phyloP scores from a whole-genome alignment of 2,329 filamentous ascomycete species.

The Pseudogymnoascus sp. region DNA sequence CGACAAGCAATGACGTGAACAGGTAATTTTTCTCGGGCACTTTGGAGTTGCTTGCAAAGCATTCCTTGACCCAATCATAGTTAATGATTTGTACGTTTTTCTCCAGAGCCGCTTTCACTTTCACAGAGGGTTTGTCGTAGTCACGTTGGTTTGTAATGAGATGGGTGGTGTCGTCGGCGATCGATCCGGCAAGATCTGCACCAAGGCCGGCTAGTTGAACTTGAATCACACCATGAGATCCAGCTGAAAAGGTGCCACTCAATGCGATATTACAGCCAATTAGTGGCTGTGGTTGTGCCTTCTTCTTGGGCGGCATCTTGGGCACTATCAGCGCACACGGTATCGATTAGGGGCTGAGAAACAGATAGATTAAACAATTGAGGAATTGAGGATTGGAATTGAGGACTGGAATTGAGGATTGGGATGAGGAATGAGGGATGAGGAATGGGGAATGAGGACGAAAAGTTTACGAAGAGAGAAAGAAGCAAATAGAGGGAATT shows the following conservation, averaged over 20 bases:
- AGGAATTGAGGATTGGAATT: background rate
- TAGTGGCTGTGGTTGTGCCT: slow-evolving; percentile 30
- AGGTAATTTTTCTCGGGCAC: slow-evolving; percentile 29
- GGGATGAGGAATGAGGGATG: background rate
- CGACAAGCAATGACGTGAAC: slow-evolving; percentile 16
- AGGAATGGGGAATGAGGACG: background rate
- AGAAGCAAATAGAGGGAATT: background rate
- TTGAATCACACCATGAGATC: slow-evolving; percentile 35
- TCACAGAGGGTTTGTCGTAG: slow-evolving; percentile 40
- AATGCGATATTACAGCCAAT: slow-evolving; percentile 45
- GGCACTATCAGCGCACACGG: background rate
- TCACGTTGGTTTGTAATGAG: slow-evolving; percentile 49
- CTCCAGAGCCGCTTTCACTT: slow-evolving; percentile 35
- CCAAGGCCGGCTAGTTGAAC: slow-evolving; percentile 40
- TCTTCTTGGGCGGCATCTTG: slow-evolving; percentile 5
- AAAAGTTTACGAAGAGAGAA: background rate
- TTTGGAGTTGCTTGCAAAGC: slow-evolving; percentile 35
- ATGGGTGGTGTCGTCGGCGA: slow-evolving; percentile 46
- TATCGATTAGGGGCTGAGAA: background rate
- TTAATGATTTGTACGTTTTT: slow-evolving; percentile 47
- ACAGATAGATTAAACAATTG: background rate
- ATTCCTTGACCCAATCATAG: slow-evolving; percentile 56
- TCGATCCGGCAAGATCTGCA: slow-evolving; percentile 37
- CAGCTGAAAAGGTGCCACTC: slow-evolving; percentile 50
- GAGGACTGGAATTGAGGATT: background rate